phyloP scores from a whole-genome alignment of 345 rosid species.

The Linum tenue region DNA sequence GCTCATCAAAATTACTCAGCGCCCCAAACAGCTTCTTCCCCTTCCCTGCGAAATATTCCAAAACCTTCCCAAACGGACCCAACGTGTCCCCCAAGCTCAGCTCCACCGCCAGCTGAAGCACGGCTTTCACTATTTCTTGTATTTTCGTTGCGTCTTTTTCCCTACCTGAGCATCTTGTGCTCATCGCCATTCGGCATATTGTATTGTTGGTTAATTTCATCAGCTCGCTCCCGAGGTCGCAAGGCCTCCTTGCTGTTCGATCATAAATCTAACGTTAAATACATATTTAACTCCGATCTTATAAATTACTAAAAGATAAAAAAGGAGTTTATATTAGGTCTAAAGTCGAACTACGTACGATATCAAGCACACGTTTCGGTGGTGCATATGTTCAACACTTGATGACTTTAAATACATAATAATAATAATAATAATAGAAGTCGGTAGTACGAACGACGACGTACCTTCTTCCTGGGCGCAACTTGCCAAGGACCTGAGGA shows the following conservation, averaged over 20 bases:
- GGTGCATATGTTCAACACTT: too few relatives aligned
- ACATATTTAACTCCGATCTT: too few relatives aligned
- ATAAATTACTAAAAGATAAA: too few relatives aligned
- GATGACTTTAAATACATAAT: too few relatives aligned
- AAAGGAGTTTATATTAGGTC: too few relatives aligned
- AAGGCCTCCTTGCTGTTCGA: too few relatives aligned
- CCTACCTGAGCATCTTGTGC: conserved; percentile 27
- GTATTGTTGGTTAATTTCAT: conserved; percentile 28
- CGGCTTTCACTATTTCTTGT: conserved; percentile 22
- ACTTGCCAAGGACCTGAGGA: conserved; percentile 39
- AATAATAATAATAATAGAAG: too few relatives aligned
- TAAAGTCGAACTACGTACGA: too few relatives aligned
- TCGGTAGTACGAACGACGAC: too few relatives aligned
- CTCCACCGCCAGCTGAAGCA: conserved; percentile 42
- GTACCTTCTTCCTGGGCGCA: conserved; percentile 24
- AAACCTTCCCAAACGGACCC: conserved; percentile 44
- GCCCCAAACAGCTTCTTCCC: conserved; percentile 41
- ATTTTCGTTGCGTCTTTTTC: conserved; percentile 23
- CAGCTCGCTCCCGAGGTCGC: conserved; percentile 26
- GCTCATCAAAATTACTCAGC: conserved; percentile 32
- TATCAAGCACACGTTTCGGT: too few relatives aligned
- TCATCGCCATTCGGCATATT: conserved; percentile 38
- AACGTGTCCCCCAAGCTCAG: conserved; percentile 41
- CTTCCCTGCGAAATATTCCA: conserved; percentile 43
- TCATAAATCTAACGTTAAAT: too few relatives aligned